Conservation (phyloP, 1,284 basidiomycete genomes). For the Leccinum glutinopallens region DNA sequence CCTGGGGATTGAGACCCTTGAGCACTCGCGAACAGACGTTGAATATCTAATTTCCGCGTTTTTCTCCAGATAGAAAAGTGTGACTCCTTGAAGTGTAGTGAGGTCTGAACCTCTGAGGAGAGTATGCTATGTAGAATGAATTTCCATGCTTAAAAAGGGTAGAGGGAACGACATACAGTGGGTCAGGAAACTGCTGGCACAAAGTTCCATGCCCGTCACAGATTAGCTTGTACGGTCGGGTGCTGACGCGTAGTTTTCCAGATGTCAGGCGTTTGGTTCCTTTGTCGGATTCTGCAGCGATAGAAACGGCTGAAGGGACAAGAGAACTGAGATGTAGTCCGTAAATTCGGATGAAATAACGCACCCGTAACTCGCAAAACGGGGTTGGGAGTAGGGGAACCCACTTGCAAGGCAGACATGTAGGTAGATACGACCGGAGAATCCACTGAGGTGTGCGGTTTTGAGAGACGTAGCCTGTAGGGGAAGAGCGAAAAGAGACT, state of each 20-base stretch:
- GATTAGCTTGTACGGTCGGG: not conserved
- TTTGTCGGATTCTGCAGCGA: not conserved
- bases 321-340: not conserved
- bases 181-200: not conserved
- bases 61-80: not conserved
- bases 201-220: not conserved
- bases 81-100: not conserved
- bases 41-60: not conserved
- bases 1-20: not conserved
- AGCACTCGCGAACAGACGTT: not conserved
- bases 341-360: not conserved
- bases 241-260: not conserved
- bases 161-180: not conserved
- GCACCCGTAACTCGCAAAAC: not conserved
- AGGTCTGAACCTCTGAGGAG: not conserved
- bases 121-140: not conserved
- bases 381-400: not conserved
- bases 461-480: not conserved
- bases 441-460: not conserved
- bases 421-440: not conserved
- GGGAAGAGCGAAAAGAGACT: not conserved
- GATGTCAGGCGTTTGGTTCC: not conserved
- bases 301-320: not conserved
- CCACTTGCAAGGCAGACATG: not conserved
- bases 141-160: not conserved